phyloP scores from a whole-genome alignment of 2,329 filamentous ascomycete genomes.

The Acarospora socialis region DNA sequence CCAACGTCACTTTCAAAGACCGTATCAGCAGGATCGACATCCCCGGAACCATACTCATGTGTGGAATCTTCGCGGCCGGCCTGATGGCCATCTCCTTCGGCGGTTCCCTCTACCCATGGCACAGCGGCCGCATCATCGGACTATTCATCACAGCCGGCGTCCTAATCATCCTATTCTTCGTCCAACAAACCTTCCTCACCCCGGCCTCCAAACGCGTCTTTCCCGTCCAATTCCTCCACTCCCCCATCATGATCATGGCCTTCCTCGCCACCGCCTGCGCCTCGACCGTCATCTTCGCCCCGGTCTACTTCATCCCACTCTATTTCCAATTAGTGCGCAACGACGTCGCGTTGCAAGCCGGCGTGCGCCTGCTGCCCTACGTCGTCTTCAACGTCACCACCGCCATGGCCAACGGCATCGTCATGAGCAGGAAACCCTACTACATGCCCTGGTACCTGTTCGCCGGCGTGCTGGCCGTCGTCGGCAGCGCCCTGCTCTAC shows the following conservation, averaged over 20 bases:
- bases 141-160: conserved; percentile 35
- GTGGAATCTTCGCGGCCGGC: conserved; percentile 27
- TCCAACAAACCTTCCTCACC: conserved; percentile 36
- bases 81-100: conserved; percentile 39
- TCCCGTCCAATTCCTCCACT: conserved; percentile 32
- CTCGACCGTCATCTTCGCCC: conserved; percentile 19
- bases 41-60: conserved; percentile 31
- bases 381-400: conserved; percentile 14
- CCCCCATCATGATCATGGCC: conserved; percentile 20
- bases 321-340: conserved; percentile 23
- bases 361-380: too few species aligned
- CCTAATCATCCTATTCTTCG: conserved; percentile 28
- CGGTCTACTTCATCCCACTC: conserved; percentile 39
- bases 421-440: conserved; percentile 14
- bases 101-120: conserved; percentile 36
- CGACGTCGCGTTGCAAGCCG: conserved; percentile 14
- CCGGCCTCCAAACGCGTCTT: conserved; percentile 32
- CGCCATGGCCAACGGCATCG: conserved; percentile 12
- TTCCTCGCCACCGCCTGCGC: conserved; percentile 30
- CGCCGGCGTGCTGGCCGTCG: conserved; percentile 13
- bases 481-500: conserved; percentile 12
- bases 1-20: conserved; percentile 10
- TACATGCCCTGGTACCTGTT: conserved; percentile 18
- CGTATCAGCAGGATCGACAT: conserved; percentile 29
- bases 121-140: conserved; percentile 29